These are phyloP conservation scores for Backusella morwellensis DNA, from an alignment of 192 early-diverging fungal species.

Conservation along the genomic window DNA sequence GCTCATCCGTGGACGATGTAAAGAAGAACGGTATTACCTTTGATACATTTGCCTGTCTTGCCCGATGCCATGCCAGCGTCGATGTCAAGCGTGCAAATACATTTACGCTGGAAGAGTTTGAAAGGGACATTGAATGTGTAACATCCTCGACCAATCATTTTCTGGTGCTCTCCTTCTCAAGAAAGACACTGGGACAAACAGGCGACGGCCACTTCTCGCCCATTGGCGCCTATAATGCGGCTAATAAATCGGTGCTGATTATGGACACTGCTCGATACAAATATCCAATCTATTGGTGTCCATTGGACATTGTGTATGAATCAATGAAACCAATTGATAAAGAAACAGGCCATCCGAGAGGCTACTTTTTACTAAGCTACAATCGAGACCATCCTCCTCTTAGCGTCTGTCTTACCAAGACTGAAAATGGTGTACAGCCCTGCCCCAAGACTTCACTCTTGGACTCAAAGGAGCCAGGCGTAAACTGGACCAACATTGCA, in stretches of 20 bases:
- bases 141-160: conserved; percentile 71
- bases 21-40: conserved; percentile 87
- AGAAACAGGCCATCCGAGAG: conserved; percentile 77
- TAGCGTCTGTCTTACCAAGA: conserved; percentile 39
- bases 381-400: conserved; percentile 27
- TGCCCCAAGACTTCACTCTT: neutral
- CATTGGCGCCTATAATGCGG: conserved; percentile 78
- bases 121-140: conserved; percentile 68
- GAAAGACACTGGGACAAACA: conserved; percentile 76
- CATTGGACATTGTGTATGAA: conserved; percentile 72
- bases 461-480: neutral
- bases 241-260: conserved; percentile 71
- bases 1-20: conserved; percentile 66
- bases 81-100: conserved; percentile 67
- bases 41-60: conserved; percentile 85
- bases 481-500: conserved; percentile 50
- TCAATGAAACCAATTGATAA: conserved; percentile 79
- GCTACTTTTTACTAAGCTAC: conserved; percentile 79
- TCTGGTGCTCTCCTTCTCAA: conserved; percentile 87
- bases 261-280: conserved; percentile 90
- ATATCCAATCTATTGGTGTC: conserved; percentile 87
- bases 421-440: neutral
- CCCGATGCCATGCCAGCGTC: conserved; percentile 81
- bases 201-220: conserved; percentile 95
- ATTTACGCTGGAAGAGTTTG: conserved; percentile 73